phyloP scores from a whole-genome alignment of 192 early-diverging fungal species.

The Backusella australiensis region DNA sequence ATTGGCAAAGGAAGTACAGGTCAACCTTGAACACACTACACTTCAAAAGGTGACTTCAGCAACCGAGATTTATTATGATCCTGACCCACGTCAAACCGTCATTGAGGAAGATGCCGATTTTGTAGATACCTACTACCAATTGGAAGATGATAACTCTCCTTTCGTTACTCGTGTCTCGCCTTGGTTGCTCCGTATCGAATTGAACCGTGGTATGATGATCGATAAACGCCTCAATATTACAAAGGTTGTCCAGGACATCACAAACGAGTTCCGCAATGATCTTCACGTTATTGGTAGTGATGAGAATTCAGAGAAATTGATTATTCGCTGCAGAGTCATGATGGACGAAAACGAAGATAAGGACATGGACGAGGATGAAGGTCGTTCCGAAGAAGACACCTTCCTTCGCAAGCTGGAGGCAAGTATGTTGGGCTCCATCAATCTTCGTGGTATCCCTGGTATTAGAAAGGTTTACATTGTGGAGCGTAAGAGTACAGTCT shows the following conservation, averaged over 20 bases:
- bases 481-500: slow-evolving; percentile 46
- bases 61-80: slow-evolving; percentile 97
- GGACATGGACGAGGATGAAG: slow-evolving; percentile 62
- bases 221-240: slow-evolving; percentile 88
- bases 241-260: slow-evolving; percentile 76
- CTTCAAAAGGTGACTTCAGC: slow-evolving; percentile 77
- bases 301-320: slow-evolving; percentile 86
- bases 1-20: slow-evolving; percentile 86
- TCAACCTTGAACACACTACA: slow-evolving; percentile 89
- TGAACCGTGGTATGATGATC: slow-evolving; percentile 80
- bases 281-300: slow-evolving; percentile 83
- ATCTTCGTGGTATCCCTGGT: slow-evolving; percentile 83
- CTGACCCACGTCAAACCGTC: slow-evolving; percentile 75
- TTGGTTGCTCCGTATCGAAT: slow-evolving; percentile 75
- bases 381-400: slow-evolving; percentile 73
- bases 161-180: slow-evolving; percentile 59
- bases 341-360: slow-evolving; percentile 61
- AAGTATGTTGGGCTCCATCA: slow-evolving; percentile 83
- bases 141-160: slow-evolving; percentile 74
- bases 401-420: slow-evolving; percentile 86
- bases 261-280: slow-evolving; percentile 75
- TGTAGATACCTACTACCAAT: slow-evolving; percentile 79
- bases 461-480: slow-evolving; percentile 86
- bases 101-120: slow-evolving; percentile 90
- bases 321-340: slow-evolving; percentile 87